Evolutionary conservation across 2,329 filamentous ascomycete species (phyloP), one percentile per base, ranked within the genome.

Genomic region (Colletotrichum siamense): DNA sequence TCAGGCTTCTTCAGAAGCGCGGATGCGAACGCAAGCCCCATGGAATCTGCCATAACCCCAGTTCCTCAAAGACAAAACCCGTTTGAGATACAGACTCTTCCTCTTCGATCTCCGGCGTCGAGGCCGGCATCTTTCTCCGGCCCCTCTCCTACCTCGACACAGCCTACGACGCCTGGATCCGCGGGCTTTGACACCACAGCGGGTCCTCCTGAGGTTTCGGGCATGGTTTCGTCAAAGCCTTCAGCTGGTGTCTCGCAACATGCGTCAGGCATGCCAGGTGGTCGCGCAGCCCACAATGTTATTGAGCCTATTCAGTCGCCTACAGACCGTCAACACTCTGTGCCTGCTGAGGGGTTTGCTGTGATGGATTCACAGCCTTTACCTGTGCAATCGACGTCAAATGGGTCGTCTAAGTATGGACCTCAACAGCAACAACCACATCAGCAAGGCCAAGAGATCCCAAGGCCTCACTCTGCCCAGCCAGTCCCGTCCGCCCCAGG

Each of bases 1-100:
- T 78, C 77, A 2, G 22, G 78, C 52, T 61, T 81, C 79, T 18
- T 83, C 79, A 9, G 71, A 26, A 34, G 68, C 32, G 5, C 16
- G 6, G 39, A 57, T 24, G 13, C 12, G 12, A 65, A 69, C 24
- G 26, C 22, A 26, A 70, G 7, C 8, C 30, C 66, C 4, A 32
- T 71, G 10, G 32, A 22, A 15, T 55, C 52, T 15, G 36, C 24
- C 4, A 12, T 61, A 30, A 49, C 36, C 12, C 15, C 24, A 5
- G 44, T 28, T 8, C 39, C 36, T 2, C 28, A 6, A 4, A 13
- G 13, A 16, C 67, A 64, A n/a, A 70, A 6, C 39, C 44, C 63
- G 13, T 24, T 69, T 59, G 18, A 78, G 71, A 52, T 7, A 6
- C 61, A 80, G 76, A 16, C 71, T 39, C 36, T 1, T 22, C 49